These are phyloP conservation scores for Saccharomyces eubayanus DNA, from an alignment of 805 yeast species.

Conservation along the genomic window DNA sequence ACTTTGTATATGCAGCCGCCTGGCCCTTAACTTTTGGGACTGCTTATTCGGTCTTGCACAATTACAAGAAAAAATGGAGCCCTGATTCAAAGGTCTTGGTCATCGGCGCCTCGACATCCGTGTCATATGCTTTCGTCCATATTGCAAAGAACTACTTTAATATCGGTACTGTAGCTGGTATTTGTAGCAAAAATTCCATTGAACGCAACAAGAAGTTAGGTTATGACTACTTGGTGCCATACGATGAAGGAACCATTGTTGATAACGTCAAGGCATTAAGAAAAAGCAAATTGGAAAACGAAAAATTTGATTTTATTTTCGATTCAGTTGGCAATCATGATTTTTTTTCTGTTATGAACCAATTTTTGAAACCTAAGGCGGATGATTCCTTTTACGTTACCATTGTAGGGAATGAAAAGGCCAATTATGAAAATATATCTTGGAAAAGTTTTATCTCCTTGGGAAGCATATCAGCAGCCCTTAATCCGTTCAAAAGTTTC, in stretches of 20 bases:
- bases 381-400: conserved; percentile 45
- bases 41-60: conserved; percentile 38
- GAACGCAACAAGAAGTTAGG: conserved; percentile 42
- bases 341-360: conserved; percentile 36
- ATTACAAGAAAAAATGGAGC: conserved; percentile 31
- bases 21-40: conserved; percentile 59
- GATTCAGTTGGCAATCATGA: conserved; percentile 59
- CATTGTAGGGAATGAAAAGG: conserved; percentile 47
- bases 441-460: conserved; percentile 3
- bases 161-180: conserved; percentile 46
- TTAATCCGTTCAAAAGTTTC: conserved; percentile 24
- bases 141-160: conserved; percentile 42
- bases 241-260: conserved; percentile 36
- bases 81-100: conserved; percentile 46
- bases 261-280: conserved; percentile 31
- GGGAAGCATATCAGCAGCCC: conserved; percentile 9
- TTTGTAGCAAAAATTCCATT: conserved; percentile 45
- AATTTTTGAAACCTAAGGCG: conserved; percentile 38
- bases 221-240: conserved; percentile 51
- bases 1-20: conserved; percentile 36
- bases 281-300: conserved; percentile 25
- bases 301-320: conserved; percentile 50
- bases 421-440: conserved; percentile 16
- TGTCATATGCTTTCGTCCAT: conserved; percentile 50
- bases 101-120: conserved; percentile 69